Percentiles rank a stretch among this genome's conserved stretches.
These are phyloP conservation scores for Hypoxylon trugodes DNA, from an alignment of 495 filamentous ascomycete species.

Conservation along the genomic window DNA sequence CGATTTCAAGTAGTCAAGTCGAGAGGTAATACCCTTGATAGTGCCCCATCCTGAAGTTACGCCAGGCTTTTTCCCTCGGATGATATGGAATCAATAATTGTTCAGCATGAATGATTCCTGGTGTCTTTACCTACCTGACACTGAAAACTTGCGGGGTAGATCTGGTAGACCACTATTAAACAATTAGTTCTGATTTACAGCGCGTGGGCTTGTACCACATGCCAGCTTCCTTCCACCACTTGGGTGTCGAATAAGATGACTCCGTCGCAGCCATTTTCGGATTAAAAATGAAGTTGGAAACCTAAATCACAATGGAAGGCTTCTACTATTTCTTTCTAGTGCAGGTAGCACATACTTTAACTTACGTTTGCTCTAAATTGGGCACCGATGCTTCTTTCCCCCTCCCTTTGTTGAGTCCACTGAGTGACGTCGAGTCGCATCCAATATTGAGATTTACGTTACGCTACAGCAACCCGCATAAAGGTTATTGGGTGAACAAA, in stretches of 20 bases:
- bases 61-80: slow-evolving; percentile 25
- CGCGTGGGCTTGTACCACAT: not conserved
- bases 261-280: slow-evolving; percentile 17
- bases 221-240: slow-evolving; percentile 65
- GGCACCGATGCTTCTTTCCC: slow-evolving; percentile 27
- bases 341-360: slow-evolving; percentile 2
- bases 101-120: not conserved
- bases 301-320: not conserved
- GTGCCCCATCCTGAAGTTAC: slow-evolving; percentile 62
- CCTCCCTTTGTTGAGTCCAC: slow-evolving; percentile 9
- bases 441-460: slow-evolving; percentile 28
- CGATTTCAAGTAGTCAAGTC: slow-evolving; percentile 63
- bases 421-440: slow-evolving; percentile 31
- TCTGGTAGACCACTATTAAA: slow-evolving; percentile 61
- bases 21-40: slow-evolving; percentile 65
- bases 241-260: slow-evolving; percentile 51
- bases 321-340: not conserved
- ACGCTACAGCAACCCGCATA: not conserved
- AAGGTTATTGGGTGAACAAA: not conserved
- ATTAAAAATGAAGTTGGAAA: not conserved
- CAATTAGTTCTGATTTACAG: not conserved
- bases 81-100: slow-evolving; percentile 9
- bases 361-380: slow-evolving; percentile 12
- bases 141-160: slow-evolving; percentile 69
- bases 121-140: slow-evolving; percentile 58